A percentile compares a stretch with the other conserved stretches of the same genome.
Evolutionary conservation across 2,329 filamentous ascomycete genomes (phyloP).

Genomic region (Phyllosticta citribraziliensis): DNA sequence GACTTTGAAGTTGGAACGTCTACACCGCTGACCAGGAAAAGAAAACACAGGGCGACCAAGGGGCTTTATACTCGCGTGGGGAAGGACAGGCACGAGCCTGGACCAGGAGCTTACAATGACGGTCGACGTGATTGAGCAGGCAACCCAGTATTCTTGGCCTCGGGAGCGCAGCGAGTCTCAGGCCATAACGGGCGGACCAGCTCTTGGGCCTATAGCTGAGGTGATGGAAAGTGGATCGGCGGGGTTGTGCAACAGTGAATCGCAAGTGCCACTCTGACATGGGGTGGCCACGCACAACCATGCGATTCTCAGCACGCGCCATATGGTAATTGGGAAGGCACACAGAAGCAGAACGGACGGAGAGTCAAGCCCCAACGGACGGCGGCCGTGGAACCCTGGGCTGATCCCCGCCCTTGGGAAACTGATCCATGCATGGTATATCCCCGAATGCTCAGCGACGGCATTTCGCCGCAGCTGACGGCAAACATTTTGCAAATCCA

Average conservation of each 20-base stretch:
- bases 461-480: conserved; percentile 5
- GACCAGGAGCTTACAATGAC: conserved; percentile 1
- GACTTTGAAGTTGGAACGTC: background rate
- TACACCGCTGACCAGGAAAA: background rate
- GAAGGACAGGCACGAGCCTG: conserved; percentile 1
- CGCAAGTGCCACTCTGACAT: conserved; percentile 1
- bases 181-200: conserved; percentile 8
- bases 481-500: conserved; percentile 5
- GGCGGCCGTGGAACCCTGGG: background rate
- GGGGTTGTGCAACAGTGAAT: background rate
- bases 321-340: background rate
- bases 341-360: conserved; percentile 2
- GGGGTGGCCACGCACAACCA: conserved; percentile 7
- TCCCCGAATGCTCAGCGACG: conserved; percentile 1
- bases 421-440: conserved; percentile 10
- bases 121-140: background rate
- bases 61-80: conserved; percentile 1
- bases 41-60: background rate
- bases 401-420: conserved; percentile 1
- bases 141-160: conserved; percentile 7
- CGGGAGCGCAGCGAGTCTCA: conserved; percentile 9
- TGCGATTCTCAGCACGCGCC: conserved; percentile 6
- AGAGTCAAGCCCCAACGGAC: conserved; percentile 5
- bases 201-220: conserved; percentile 7
- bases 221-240: conserved; percentile 11